Evolutionary conservation across 208 protist genomes (phyloP), one percentile per base, ranked within the genome.

Genomic region (Trypanosoma congolense): DNA sequence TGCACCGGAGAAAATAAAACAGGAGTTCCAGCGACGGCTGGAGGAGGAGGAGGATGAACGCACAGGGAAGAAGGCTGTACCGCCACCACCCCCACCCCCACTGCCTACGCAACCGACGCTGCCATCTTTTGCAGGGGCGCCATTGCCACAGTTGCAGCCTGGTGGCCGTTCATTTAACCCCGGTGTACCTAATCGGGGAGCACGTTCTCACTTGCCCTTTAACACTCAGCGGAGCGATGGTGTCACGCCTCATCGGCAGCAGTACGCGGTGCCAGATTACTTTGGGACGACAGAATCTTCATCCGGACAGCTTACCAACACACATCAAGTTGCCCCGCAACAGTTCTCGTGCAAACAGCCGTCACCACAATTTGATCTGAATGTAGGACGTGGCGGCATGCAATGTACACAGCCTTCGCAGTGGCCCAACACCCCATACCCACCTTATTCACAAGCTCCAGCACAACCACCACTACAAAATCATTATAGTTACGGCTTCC

Each of bases 241-340:
- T 1, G 1, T 2, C 16, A 4, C 31, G 4, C 62, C 38, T 16
- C 57, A 63, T 36, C 25, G 59, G 3, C 75, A 70, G 29, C 83
- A 84, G 21, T 93, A 93, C 62, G 80, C 79, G 6, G 22, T 83
- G 41, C 80, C 81, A 2, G 71, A 70, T 25, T 93, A 85, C 63
- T 87, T 92, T 61, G 62, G 67, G 36, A 50, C 59, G 22, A 58
- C 49, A n/a, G n/a, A n/a, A n/a, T n/a, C n/a, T n/a, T n/a, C n/a
- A n/a, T n/a, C n/a, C n/a, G n/a, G n/a, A n/a, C n/a, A n/a, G n/a
- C n/a, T n/a, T n/a, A n/a, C n/a, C n/a, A n/a, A n/a, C n/a, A n/a
- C n/a, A n/a, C n/a, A n/a, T 38, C 33, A 38, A 12, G 33, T 38
- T 38, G 33, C 33, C 12, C 33, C 6, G 12, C 33, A 38, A 38